Evolutionary conservation across 2,329 filamentous ascomycete genomes (phyloP), one percentile per base, ranked within the genome.

Genomic region (Aureobasidium sp.): DNA sequence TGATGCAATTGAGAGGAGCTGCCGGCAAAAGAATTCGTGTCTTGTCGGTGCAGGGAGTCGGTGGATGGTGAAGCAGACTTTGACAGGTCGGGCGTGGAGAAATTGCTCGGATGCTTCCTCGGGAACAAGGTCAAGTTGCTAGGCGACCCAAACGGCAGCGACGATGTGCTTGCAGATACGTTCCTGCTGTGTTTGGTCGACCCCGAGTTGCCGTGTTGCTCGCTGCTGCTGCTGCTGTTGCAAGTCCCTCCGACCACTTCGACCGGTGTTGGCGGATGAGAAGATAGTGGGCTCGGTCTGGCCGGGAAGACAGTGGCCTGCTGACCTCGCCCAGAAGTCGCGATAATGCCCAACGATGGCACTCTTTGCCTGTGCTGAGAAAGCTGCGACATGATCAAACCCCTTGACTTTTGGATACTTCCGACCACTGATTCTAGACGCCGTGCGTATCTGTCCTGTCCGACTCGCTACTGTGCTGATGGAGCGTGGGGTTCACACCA

Each of bases 31-130:
- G 57, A 60, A 49, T 39, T 39, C 7, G 29, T 35, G 45, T 60
- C 45, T 37, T 50, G 40, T 31, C 27, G 57, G 37, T 42, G 29
- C 14, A 60, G 22, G 11, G 44, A 49, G 24, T 50, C 44, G 11
- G 24, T 50, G 17, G 57, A 60, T n/a, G 57, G 57, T 19, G 40
- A 47, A 29, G 54, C 44, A 47, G 54, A 59, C 37, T 49, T 37
- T 35, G 44, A 49, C 22, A 60, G 27, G 27, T 60, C 57, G 54
- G 54, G 54, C 54, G 54, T 58, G 42, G 54, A 60, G 57, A 60
- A 45, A 40, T 45, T 60, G 45, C 45, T 40, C 42, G 54, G 57
- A 42, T 60, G 57, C 57, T 49, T 60, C 24, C 40, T 50, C 45
- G 44, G 57, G 54, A 58, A 58, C 29, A 44, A 29, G 45, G 27